phyloP scores from a whole-genome alignment of 1,139 yeast genomes.

The Suhomyces bribrorum region DNA sequence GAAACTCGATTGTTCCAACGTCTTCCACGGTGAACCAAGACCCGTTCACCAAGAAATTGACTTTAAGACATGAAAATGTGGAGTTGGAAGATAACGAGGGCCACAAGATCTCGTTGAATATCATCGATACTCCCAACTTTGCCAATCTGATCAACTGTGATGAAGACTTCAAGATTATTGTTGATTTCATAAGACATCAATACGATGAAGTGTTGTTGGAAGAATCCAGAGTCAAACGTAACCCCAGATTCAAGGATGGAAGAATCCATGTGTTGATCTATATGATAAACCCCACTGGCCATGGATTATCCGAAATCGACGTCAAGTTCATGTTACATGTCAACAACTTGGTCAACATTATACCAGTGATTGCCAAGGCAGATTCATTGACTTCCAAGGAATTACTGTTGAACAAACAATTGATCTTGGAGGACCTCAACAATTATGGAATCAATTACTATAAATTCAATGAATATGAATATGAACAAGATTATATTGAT shows the following conservation, averaged over 20 bases:
- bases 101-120: constrained; percentile 48
- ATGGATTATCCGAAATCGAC: constrained; percentile 47
- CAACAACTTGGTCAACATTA: constrained; percentile 43
- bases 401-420: constrained; percentile 37
- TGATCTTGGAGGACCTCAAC: constrained; percentile 45
- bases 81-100: constrained; percentile 55
- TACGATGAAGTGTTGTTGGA: constrained; percentile 53
- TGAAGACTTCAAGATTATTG: constrained; percentile 46
- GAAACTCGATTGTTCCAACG: constrained; percentile 46
- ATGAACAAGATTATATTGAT: constrained; percentile 49
- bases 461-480: constrained; percentile 51
- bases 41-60: constrained; percentile 43
- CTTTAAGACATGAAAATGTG: constrained; percentile 50
- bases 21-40: constrained; percentile 44
- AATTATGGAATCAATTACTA: constrained; percentile 44
- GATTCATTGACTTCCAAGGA: constrained; percentile 44
- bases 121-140: constrained; percentile 71
- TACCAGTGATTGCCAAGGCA: constrained; percentile 46
- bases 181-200: constrained; percentile 51
- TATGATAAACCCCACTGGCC: constrained; percentile 51
- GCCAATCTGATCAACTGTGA: constrained; percentile 62
- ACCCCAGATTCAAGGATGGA: constrained; percentile 50
- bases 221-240: constrained; percentile 49
- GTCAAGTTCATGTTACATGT: constrained; percentile 43
- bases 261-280: constrained; percentile 49